Percentiles rank a stretch among this genome's conserved stretches.
Conservation (phyloP, 495 filamentous ascomycete species). For the Neurospora discreta region DNA sequence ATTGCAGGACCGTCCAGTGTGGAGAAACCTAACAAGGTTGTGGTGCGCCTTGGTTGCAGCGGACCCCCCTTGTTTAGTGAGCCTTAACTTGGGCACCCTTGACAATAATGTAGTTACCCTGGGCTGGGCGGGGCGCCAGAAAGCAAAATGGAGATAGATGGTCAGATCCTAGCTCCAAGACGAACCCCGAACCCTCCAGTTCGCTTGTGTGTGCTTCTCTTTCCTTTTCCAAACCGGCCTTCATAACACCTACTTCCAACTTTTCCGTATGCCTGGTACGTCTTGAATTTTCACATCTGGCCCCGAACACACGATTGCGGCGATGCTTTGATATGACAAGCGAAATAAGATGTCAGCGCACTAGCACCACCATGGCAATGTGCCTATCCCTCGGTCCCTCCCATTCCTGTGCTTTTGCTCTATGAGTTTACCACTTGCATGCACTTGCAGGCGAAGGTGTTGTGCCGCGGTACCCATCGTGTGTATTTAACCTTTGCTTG, state of each 20-base stretch:
- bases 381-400: background rate
- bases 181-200: background rate
- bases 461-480: background rate
- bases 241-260: background rate
- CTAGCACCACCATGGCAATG: background rate
- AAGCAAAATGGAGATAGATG: background rate
- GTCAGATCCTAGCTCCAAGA: background rate
- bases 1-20: constrained; percentile 1
- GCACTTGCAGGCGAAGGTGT: background rate
- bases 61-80: background rate
- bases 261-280: background rate
- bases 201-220: background rate
- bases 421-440: background rate
- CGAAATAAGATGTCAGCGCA: constrained; percentile 1
- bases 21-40: background rate
- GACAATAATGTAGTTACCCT: background rate
- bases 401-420: background rate
- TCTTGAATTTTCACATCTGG: background rate
- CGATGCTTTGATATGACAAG: constrained; percentile 5
- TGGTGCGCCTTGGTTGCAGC: background rate
- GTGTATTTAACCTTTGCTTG: background rate
- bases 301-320: background rate
- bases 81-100: background rate
- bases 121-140: background rate
- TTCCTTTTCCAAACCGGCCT: background rate